Conservation (phyloP, 768 basidiomycete species). For the Scleroderma bovista region DNA sequence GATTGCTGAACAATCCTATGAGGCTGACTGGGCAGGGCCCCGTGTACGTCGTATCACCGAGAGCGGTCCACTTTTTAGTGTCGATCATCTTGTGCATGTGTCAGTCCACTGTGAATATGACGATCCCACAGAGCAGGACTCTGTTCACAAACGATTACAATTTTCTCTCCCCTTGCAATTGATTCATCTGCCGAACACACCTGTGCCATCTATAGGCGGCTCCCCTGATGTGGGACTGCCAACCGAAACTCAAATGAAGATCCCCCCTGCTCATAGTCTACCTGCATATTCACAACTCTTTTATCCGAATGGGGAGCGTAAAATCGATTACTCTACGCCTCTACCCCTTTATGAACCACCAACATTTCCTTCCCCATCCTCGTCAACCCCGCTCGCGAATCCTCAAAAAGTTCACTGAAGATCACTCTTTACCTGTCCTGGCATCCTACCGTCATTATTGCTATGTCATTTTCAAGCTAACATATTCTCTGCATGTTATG, state of each 20-base stretch:
- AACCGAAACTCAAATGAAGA: conserved; percentile 7
- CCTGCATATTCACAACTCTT: conserved; percentile 80
- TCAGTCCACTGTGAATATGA: conserved; percentile 55
- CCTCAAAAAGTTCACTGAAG: conserved; percentile 4
- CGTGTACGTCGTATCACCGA: conserved; percentile 38
- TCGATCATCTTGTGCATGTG: conserved; percentile 49
- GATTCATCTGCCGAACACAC: conserved; percentile 35
- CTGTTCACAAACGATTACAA: conserved; percentile 20
- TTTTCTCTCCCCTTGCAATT: conserved; percentile 49
- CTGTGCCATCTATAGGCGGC: neutral
- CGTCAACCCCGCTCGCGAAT: conserved; percentile 1
- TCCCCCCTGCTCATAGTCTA: conserved; percentile 38
- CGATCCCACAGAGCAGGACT: conserved; percentile 29
- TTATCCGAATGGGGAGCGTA: conserved; percentile 65
- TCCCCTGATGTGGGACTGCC: neutral
- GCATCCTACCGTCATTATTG: neutral
- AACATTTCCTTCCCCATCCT: neutral
- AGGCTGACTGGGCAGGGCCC: conserved; percentile 26
- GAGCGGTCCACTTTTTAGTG: conserved; percentile 50
- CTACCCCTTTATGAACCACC: conserved; percentile 59
- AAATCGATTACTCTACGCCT: conserved; percentile 58
- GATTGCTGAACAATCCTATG: conserved; percentile 9
- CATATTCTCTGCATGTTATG: neutral
- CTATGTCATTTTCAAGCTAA: neutral
- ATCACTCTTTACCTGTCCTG: neutral